phyloP scores from a whole-genome alignment of 2,329 filamentous ascomycete species.

The Trichoderma sp. region DNA sequence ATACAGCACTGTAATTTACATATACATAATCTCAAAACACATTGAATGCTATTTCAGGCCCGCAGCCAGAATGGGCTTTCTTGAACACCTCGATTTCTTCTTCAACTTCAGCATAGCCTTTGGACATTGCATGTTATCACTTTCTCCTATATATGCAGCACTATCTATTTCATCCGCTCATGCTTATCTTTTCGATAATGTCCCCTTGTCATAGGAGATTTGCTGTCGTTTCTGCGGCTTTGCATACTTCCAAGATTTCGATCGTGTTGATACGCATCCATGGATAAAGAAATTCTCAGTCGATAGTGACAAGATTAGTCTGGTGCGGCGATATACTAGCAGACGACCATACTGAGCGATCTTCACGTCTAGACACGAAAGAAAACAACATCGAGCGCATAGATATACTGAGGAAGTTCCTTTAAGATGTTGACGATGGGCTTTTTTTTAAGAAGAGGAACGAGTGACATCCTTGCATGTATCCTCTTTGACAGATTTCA shows the following conservation, averaged over 20 bases:
- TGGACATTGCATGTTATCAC: no score
- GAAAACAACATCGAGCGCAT: not conserved
- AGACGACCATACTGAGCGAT: not conserved
- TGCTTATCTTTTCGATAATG: not conserved
- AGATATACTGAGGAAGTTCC: not conserved
- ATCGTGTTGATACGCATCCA: not conserved
- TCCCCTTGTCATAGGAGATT: not conserved
- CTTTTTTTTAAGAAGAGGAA: no score
- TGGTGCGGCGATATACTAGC: not conserved
- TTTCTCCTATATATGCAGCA: no score
- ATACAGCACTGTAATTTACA: not conserved
- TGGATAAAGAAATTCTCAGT: not conserved
- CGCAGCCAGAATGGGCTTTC: not conserved
- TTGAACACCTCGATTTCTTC: not conserved
- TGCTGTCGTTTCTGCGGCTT: not conserved
- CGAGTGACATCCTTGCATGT: no score
- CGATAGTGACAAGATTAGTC: not conserved
- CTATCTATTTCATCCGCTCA: fast-evolving
- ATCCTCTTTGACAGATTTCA: no score
- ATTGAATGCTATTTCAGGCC: not conserved
- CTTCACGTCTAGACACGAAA: not conserved
- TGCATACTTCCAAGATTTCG: not conserved
- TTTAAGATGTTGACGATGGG: not conserved
- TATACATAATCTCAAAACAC: not conserved
- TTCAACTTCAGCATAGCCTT: not conserved